Percentiles rank a stretch among this genome's conserved stretches.
Conservation (phyloP, 148 eudicot species). For the Vaccinium macrocarpon region DNA sequence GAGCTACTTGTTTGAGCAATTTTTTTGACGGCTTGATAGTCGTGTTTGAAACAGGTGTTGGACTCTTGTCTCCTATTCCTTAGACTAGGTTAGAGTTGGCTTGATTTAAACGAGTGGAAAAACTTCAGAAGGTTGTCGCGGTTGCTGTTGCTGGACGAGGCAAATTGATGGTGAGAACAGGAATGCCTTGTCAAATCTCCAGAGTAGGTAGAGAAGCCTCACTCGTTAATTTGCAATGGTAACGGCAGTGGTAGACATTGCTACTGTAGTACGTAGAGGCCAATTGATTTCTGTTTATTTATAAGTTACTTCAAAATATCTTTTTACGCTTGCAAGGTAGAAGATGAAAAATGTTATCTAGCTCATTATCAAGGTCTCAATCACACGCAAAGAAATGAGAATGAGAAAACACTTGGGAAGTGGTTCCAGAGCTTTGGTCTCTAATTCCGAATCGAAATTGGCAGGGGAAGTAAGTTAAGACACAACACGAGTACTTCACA, state of each 20-base stretch:
- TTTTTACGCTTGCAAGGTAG: too few species aligned
- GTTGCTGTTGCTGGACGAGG: neutral
- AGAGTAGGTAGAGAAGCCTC: neutral
- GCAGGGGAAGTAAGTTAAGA: neutral
- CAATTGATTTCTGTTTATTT: neutral
- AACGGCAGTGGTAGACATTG: neutral
- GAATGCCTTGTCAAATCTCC: neutral
- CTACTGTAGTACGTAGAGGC: neutral
- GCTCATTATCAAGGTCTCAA: neutral
- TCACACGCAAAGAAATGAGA: neutral
- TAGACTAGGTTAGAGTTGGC: neutral
- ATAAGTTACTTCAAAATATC: too few species aligned
- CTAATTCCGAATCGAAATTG: too few species aligned
- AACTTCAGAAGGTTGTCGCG: neutral
- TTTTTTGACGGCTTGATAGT: too few species aligned
- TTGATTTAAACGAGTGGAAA: neutral
- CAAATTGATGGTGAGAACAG: neutral
- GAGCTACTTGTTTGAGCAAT: too few species aligned
- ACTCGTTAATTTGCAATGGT: neutral
- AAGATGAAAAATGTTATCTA: neutral
- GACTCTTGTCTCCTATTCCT: too few species aligned
- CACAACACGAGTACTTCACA: neutral
- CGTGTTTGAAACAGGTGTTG: too few species aligned
- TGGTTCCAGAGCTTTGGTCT: neutral
- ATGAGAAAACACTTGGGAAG: neutral